Percentiles rank a stretch among this genome's conserved stretches.
These are phyloP conservation scores for Thelephora terrestris DNA, from an alignment of 1,284 basidiomycete genomes.

Conservation along the genomic window DNA sequence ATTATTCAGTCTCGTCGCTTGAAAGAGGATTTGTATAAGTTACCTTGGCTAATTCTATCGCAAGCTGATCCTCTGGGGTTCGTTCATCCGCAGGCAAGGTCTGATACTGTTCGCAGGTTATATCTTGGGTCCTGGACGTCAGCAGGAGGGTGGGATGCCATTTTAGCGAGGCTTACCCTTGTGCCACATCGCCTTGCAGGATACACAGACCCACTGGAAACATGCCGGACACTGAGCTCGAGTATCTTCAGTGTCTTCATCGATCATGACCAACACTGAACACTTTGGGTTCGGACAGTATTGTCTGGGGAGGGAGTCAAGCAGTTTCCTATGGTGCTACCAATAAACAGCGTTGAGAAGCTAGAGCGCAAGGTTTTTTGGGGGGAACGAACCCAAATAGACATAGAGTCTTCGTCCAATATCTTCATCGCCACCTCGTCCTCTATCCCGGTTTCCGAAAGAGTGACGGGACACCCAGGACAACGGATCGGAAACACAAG, in stretches of 20 bases:
- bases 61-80: constrained; percentile 29
- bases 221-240: constrained; percentile 28
- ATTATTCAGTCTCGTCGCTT: background rate
- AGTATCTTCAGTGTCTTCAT: constrained; percentile 26
- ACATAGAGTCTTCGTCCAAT: constrained; percentile 24
- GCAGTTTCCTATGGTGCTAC: constrained; percentile 28
- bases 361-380: background rate
- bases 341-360: background rate
- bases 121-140: constrained; percentile 12
- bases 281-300: constrained; percentile 32
- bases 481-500: constrained; percentile 31
- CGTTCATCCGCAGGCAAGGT: constrained; percentile 30
- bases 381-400: constrained; percentile 23
- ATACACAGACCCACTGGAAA: constrained; percentile 24
- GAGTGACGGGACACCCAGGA: constrained; percentile 25
- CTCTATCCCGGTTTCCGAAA: constrained; percentile 26
- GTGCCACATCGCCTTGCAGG: constrained; percentile 29
- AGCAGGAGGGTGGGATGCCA: background rate
- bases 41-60: constrained; percentile 28
- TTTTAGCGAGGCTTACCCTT: constrained; percentile 15
- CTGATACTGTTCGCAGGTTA: constrained; percentile 30
- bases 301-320: constrained; percentile 27
- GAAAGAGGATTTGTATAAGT: background rate
- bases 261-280: constrained; percentile 27
- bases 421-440: constrained; percentile 26